These are phyloP conservation scores for Durusdinium trenchii DNA, from an alignment of 73 alveolate species.

Conservation along the genomic window DNA sequence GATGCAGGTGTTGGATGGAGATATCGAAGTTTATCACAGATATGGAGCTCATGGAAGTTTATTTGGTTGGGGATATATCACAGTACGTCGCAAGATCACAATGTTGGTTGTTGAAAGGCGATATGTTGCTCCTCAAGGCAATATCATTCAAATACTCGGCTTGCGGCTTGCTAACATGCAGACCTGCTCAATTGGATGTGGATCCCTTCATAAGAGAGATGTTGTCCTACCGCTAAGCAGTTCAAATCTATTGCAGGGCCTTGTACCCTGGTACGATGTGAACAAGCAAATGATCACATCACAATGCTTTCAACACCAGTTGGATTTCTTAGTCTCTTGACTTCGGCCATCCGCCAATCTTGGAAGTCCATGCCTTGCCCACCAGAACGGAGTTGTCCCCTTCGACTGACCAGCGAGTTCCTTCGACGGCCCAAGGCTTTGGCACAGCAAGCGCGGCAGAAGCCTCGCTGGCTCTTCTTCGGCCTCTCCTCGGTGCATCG, in stretches of 20 bases:
- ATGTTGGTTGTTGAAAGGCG: too few species aligned
- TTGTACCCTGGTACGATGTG: background rate
- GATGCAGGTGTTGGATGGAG: too few species aligned
- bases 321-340: background rate
- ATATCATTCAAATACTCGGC: too few species aligned
- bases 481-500: slow-evolving; percentile 87
- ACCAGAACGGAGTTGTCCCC: background rate
- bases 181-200: too few species aligned
- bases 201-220: too few species aligned
- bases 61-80: too few species aligned
- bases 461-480: slow-evolving; percentile 69
- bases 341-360: background rate
- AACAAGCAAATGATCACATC: background rate
- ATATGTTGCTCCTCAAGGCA: too few species aligned
- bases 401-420: background rate
- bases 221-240: too few species aligned
- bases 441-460: slow-evolving; percentile 21
- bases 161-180: too few species aligned
- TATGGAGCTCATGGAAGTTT: too few species aligned
- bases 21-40: too few species aligned
- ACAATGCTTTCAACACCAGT: too few species aligned
- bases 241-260: background rate
- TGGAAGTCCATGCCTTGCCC: background rate
- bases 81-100: background rate
- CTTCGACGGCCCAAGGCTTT: background rate